Percentiles rank a stretch among this genome's conserved stretches.
These are phyloP conservation scores for Bothriochloa decipiens DNA, from an alignment of 176 grass and related monocot species.

Conservation along the genomic window DNA sequence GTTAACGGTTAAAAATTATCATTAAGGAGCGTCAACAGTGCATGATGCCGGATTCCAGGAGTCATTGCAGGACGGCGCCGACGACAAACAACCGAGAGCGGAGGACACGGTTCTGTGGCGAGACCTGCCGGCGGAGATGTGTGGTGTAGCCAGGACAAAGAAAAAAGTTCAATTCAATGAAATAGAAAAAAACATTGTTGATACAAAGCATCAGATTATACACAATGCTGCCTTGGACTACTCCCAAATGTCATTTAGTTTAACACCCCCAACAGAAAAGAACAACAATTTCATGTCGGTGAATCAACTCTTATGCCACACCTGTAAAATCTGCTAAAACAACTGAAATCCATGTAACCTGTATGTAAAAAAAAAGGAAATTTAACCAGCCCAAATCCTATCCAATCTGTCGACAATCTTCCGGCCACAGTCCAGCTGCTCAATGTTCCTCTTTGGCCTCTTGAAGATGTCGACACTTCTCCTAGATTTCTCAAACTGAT, in stretches of 20 bases:
- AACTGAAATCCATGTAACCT: slow-evolving; percentile 48
- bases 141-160: no score
- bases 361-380: slow-evolving; percentile 43
- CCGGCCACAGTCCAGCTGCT: slow-evolving; percentile 71
- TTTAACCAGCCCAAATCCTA: slow-evolving; percentile 79
- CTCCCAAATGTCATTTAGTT: slow-evolving; percentile 23
- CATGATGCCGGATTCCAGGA: no score
- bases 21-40: no score
- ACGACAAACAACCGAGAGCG: no score
- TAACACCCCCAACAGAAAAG: slow-evolving; percentile 21
- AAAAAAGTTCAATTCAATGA: background rate
- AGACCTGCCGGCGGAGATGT: no score
- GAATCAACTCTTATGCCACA: slow-evolving; percentile 39
- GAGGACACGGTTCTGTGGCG: no score
- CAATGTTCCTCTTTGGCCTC: slow-evolving; percentile 61
- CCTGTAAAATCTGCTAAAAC: slow-evolving; percentile 46
- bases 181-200: background rate
- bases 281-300: slow-evolving; percentile 27
- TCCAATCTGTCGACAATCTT: slow-evolving; percentile 89
- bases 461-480: slow-evolving; percentile 78
- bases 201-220: slow-evolving; percentile 17
- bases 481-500: slow-evolving; percentile 81
- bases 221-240: slow-evolving; percentile 26
- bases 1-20: no score
- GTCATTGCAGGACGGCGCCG: no score